Base-by-base conservation (phyloP, 2,329 filamentous ascomycete genomes). In the Colletotrichum phormii region DNA sequence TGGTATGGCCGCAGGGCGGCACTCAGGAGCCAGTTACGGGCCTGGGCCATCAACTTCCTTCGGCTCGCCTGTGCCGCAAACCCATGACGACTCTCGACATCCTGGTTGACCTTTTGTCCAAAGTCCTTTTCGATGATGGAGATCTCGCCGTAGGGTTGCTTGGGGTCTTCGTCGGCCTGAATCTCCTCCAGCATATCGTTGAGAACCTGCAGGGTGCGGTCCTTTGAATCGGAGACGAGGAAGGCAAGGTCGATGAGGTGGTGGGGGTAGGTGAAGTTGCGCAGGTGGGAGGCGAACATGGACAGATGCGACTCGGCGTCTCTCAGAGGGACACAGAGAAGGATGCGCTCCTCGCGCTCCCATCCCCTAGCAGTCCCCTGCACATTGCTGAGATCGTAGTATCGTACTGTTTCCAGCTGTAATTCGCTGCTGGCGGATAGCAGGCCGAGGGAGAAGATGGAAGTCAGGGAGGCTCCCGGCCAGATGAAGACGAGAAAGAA, bases 51-150 rank as follows among this genome's bases (percentile, higher is more conserved):
- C 79, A 97, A 89, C 86, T 99, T 99, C 82, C 97, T 91, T 78
- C 97, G 90, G 76, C 93, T 94, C 29, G 97, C 97, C 83, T 99
- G 97, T 1, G 97, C 97, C 35, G 96, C 97, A 80, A 99, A 99
- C 29, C 97, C 97, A 82, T 99, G 97, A 76, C 97, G 92, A 81
- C 95, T 98, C 85, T 99, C 97, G 31, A 98, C 95, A 84, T 99
- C 96, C 83, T 99, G 97, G 75, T 97, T 94, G 73, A 99, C 97
- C 81, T 96, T 96, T 82, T 99, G 97, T 3, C 97, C 97, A 85
- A 99, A 99, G 82, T 99, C 96, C 85, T 99, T 99, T 84, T 98
- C 95, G 76, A 99, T 95, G 73, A 99, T 97, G 0, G 95, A 98
- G 71, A 99, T 97, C 84, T 99, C 97, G 73, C 97, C 97, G 80